Percentiles rank a stretch among this genome's conserved stretches.
Evolutionary conservation across 78 protist species (phyloP).

Genomic region (Blattamonas nauphoetae): DNA sequence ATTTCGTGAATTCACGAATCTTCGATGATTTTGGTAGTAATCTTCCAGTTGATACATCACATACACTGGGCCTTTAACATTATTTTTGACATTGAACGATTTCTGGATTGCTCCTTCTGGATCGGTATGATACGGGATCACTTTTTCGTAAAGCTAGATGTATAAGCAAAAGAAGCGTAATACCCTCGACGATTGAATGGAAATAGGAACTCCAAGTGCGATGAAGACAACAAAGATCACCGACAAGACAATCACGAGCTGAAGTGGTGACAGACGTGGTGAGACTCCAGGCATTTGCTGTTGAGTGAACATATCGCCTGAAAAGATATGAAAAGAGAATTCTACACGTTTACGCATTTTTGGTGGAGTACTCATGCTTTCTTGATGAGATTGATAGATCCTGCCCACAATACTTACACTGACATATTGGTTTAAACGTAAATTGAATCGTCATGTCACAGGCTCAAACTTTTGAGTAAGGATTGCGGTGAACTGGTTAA

Average conservation of each 20-base stretch:
- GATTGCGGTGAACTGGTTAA: too few species aligned
- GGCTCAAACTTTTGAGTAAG: too few species aligned
- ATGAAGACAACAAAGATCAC: background rate
- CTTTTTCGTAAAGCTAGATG: background rate
- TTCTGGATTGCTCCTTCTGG: background rate
- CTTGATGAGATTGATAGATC: too few species aligned
- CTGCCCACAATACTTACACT: too few species aligned
- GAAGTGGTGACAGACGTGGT: background rate
- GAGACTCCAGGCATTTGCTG: background rate
- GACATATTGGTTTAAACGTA: too few species aligned
- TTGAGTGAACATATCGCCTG: background rate
- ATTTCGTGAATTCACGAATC: conserved; percentile 11
- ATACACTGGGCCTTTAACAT: conserved; percentile 10
- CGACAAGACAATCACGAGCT: background rate
- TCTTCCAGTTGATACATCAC: background rate
- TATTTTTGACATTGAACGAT: background rate
- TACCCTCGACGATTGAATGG: background rate
- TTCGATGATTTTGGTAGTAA: conserved; percentile 20
- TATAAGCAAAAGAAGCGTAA: background rate
- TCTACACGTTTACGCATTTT: too few species aligned
- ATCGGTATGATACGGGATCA: background rate
- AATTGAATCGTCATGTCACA: too few species aligned
- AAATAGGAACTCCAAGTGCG: background rate
- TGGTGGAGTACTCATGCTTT: too few species aligned
- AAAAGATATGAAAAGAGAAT: too few species aligned